Evolutionary conservation across 306 rosid species (phyloP), one percentile per base, ranked within the genome.

Genomic region (Rosa chinensis): DNA sequence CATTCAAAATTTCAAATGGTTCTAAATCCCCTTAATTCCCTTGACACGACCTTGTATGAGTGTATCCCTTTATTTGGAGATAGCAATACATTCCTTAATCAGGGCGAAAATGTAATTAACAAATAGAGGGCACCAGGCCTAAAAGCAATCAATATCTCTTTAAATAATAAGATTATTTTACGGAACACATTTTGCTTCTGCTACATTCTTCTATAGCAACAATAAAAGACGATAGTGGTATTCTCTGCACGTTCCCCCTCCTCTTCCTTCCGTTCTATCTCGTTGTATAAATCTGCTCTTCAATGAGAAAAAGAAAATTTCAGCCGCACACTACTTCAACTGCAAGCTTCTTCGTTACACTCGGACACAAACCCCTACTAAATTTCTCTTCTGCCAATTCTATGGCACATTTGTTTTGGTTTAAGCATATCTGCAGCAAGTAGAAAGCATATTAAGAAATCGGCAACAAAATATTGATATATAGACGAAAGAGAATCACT

Each of bases 291-390:
- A 40, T 59, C 45, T 10, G 17, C 44, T 44, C 64, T 53, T 3
- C 35, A 25, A 8, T 32, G n/a, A 18, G 18, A 62, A 28, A 69
- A 50, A 45, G 21, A 42, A n/a, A 73, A 55, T 62, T 72, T 88
- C 89, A 91, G 83, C 86, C 84, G 83, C 97, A 94, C 17, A 82
- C 80, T 3, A 90, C 95, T 87, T 94, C 93, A 61, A 89, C 93
- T 7, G 97, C 99, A 79, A 92, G 93, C 87, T 88, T 94, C 90
- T 85, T 87, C 3, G 87, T 76, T 69, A 76, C 81, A 56, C 77
- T 79, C 28, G 81, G 68, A 72, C 97, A 91, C 83, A 83, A 64
- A 82, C 79, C 80, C 78, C 39, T 81, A 10, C 81, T 80, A 85
- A 91, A 92, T 52, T 83, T 89, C 76, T 87, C 90, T 78, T 83